These are phyloP conservation scores for Bacterosira constricta DNA, from an alignment of 108 stramenopile genomes.

Conservation along the genomic window DNA sequence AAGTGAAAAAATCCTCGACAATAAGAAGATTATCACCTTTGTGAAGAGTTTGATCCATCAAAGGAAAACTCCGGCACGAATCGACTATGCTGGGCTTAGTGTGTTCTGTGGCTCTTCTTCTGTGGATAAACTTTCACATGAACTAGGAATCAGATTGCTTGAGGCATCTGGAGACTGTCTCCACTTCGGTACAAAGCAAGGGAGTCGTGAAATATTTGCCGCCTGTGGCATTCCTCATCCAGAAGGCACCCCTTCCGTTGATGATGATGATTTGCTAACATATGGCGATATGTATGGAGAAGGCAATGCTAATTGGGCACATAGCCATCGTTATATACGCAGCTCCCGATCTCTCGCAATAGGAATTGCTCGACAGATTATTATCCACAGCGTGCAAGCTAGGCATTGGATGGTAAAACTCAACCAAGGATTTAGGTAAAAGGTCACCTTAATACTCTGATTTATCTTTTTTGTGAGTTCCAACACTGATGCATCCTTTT, in stretches of 20 bases:
- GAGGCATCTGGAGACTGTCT: conserved; percentile 34
- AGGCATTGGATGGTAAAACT: conserved; percentile 38
- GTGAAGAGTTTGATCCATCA: conserved; percentile 12
- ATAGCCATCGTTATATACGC: conserved; percentile 32
- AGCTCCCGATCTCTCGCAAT: conserved; percentile 15
- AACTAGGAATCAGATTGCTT: conserved; percentile 23
- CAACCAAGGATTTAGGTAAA: conserved; percentile 46
- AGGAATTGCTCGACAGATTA: conserved; percentile 34
- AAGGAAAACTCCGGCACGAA: neutral
- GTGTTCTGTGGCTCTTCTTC: conserved; percentile 32
- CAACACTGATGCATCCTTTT: no score
- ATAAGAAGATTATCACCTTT: conserved; percentile 1
- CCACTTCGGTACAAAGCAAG: conserved; percentile 43
- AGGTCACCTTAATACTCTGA: no score
- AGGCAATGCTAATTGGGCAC: conserved; percentile 20
- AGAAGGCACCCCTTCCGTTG: conserved; percentile 24
- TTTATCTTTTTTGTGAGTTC: no score
- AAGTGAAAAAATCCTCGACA: conserved; percentile 28
- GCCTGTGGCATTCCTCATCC: conserved; percentile 25
- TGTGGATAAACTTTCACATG: conserved; percentile 17
- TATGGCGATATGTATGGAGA: conserved; percentile 3
- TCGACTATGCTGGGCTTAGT: conserved; percentile 15
- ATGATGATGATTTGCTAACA: conserved; percentile 33
- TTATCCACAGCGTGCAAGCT: conserved; percentile 10
- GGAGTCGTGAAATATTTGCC: conserved; percentile 33